Percentiles rank a stretch among this genome's conserved stretches.
phyloP scores from a whole-genome alignment of 257 asterid species.

The Solanum bukasovii region DNA sequence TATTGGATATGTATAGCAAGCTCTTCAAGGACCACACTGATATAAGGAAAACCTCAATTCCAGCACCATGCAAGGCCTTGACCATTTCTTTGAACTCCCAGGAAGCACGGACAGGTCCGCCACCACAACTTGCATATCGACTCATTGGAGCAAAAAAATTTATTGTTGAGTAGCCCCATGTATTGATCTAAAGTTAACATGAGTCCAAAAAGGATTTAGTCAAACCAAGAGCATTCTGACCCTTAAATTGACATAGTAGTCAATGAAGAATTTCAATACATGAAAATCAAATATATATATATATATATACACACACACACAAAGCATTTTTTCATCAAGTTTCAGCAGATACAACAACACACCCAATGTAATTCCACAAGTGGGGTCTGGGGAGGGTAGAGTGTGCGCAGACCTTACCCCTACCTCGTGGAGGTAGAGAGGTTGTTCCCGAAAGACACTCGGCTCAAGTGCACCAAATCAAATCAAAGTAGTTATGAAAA shows the following conservation, averaged over 20 bases:
- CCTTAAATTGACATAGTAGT: not conserved
- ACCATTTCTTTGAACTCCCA: conserved; percentile 87
- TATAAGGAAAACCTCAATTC: conserved; percentile 66
- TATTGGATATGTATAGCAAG: not conserved
- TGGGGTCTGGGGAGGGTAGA: not conserved
- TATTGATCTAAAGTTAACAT: conserved; percentile 52
- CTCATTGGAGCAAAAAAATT: conserved; percentile 98
- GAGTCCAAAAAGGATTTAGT: conserved; percentile 5
- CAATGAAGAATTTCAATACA: not conserved
- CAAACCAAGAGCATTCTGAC: conserved; percentile 2
- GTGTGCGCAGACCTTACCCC: not conserved
- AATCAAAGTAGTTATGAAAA: not conserved
- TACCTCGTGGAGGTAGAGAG: not conserved
- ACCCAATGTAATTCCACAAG: not conserved
- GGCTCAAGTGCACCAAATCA: not conserved
- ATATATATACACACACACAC: not conserved
- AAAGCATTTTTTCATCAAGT: not conserved
- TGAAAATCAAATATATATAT: not conserved
- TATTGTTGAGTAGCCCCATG: conserved; percentile 97
- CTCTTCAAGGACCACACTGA: conserved; percentile 2
- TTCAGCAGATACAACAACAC: not conserved
- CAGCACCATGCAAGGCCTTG: conserved; percentile 85
- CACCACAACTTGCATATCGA: conserved; percentile 91
- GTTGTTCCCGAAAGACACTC: not conserved
- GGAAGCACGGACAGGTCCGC: conserved; percentile 79